These are phyloP conservation scores for Zostera marina DNA, from an alignment of 116 monocot genomes.

Conservation along the genomic window DNA sequence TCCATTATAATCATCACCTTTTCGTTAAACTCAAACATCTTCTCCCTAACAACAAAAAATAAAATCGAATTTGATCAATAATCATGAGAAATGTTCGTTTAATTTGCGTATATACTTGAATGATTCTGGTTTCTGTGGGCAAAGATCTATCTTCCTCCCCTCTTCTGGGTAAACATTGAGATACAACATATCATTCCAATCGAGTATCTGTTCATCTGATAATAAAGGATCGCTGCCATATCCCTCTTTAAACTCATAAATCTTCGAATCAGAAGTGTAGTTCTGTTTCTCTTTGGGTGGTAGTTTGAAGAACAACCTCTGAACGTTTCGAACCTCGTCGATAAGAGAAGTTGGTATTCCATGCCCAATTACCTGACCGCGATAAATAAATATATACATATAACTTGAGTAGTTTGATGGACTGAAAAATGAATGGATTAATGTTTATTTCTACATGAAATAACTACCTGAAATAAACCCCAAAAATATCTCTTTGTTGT, in stretches of 20 bases:
- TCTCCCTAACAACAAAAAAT: not conserved
- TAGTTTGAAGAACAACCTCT: conserved; percentile 25
- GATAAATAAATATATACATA: too few relatives aligned
- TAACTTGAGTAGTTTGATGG: too few relatives aligned
- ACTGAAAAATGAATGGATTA: too few relatives aligned
- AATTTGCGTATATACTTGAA: conserved; percentile 8
- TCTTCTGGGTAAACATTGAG: conserved; percentile 41
- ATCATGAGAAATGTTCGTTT: too few relatives aligned
- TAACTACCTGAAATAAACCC: too few relatives aligned
- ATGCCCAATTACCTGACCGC: conserved; percentile 25
- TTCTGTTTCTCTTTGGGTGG: conserved; percentile 20
- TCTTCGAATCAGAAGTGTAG: conserved; percentile 15
- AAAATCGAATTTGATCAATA: not conserved
- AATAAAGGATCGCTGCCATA: conserved; percentile 42
- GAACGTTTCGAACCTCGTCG: conserved; percentile 18
- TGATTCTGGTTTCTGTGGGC: conserved; percentile 34
- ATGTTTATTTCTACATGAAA: too few relatives aligned
- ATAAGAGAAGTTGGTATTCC: conserved; percentile 19
- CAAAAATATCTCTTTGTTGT: too few relatives aligned
- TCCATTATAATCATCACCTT: not conserved
- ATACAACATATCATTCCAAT: conserved; percentile 52
- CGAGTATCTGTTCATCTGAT: conserved; percentile 27
- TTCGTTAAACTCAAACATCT: not conserved
- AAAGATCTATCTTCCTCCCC: conserved; percentile 27
- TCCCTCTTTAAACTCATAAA: conserved; percentile 27